Evolutionary conservation across 306 rosid genomes (phyloP).

Genomic region (Vachellia collinsii): DNA sequence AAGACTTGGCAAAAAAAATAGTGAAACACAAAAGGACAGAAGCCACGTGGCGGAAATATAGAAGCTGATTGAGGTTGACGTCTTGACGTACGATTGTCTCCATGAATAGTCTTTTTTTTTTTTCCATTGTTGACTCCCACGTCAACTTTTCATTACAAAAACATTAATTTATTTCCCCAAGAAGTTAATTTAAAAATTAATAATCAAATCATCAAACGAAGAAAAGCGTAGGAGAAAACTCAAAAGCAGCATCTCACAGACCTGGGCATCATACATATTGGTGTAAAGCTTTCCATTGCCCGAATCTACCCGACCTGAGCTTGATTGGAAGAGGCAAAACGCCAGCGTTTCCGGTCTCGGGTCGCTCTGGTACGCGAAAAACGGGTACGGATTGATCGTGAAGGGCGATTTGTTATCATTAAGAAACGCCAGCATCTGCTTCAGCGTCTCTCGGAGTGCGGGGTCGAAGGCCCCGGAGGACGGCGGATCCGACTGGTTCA

Average conservation of each 20-base stretch:
- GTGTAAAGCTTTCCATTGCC: conserved; percentile 56
- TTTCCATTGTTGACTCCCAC: neutral
- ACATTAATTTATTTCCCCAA: too few relatives aligned
- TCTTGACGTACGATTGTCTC: neutral
- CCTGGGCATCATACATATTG: conserved; percentile 83
- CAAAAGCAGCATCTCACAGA: neutral
- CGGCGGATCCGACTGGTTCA: conserved; percentile 62
- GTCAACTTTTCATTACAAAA: conserved; percentile 8
- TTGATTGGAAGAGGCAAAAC: conserved; percentile 65
- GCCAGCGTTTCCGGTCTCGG: conserved; percentile 66
- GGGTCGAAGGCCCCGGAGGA: conserved; percentile 56
- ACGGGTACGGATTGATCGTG: conserved; percentile 64
- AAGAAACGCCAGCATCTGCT: conserved; percentile 47
- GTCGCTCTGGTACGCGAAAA: conserved; percentile 72
- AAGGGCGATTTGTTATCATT: conserved; percentile 56
- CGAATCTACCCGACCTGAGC: conserved; percentile 70
- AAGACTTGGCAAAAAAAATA: too few relatives aligned
- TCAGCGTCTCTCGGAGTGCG: conserved; percentile 35
- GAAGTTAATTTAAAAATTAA: neutral
- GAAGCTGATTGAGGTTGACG: neutral
- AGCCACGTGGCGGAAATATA: conserved; percentile 12
- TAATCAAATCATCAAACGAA: neutral
- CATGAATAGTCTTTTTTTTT: neutral
- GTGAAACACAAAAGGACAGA: neutral
- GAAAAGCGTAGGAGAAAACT: neutral